A percentile compares a stretch with the other conserved stretches of the same genome.
Conservation (phyloP, 495 filamentous ascomycete genomes). For the Cercophora sp. region DNA sequence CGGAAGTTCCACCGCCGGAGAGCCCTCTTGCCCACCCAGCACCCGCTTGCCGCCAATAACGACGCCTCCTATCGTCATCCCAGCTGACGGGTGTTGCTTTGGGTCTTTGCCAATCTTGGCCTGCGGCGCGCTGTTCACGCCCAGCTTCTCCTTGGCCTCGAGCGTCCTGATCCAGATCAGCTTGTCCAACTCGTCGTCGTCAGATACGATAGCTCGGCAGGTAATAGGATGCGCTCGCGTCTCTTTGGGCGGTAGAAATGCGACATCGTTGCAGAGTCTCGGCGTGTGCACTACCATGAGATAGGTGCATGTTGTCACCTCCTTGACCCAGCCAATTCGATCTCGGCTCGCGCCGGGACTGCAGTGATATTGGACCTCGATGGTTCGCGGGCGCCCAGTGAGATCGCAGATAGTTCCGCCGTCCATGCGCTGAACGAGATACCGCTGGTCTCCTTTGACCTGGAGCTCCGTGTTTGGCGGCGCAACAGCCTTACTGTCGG, state of each 20-base stretch:
- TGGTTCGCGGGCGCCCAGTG: conserved; percentile 75
- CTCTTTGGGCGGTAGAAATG: conserved; percentile 82
- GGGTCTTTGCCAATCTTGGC: conserved; percentile 9
- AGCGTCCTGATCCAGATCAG: conserved; percentile 56
- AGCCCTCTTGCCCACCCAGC: conserved; percentile 40
- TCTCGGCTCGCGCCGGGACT: conserved; percentile 69
- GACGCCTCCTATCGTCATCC: conserved; percentile 44
- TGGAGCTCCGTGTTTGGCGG: conserved; percentile 63
- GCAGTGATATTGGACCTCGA: conserved; percentile 94
- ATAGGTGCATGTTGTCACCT: conserved; percentile 88
- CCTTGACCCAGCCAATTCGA: conserved; percentile 92
- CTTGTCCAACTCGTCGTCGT: conserved; percentile 48
- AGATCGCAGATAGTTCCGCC: conserved; percentile 90
- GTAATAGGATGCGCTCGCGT: conserved; percentile 72
- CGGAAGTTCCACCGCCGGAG: conserved; percentile 27
- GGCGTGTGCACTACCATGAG: conserved; percentile 94
- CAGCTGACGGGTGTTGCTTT: conserved; percentile 22
- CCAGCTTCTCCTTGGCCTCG: conserved; percentile 50
- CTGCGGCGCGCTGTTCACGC: conserved; percentile 35
- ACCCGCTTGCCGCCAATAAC: conserved; percentile 54
- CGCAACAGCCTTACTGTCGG: conserved; percentile 34
- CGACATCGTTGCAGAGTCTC: conserved; percentile 85
- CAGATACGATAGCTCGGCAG: conserved; percentile 65
- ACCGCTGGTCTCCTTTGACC: conserved; percentile 77
- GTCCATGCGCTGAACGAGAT: conserved; percentile 81